Base-by-base conservation (phyloP, 2,329 filamentous ascomycete species). In the Aschersonia sp. region DNA sequence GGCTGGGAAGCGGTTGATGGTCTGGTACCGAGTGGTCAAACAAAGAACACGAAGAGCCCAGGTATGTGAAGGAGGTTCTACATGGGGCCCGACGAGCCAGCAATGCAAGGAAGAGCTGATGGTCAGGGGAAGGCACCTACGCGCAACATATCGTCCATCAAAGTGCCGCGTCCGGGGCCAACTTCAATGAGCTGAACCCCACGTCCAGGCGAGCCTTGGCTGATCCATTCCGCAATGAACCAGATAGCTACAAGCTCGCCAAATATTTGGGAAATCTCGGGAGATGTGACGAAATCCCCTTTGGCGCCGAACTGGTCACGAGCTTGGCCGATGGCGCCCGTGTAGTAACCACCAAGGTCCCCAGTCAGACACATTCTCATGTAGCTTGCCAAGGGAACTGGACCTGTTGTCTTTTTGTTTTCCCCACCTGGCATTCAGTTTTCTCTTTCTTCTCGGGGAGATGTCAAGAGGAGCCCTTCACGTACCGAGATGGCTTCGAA, bases 321-420 rank as follows among this genome's bases (percentile, higher is more conserved):
- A 28, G 76, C 81, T 51, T 78, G 67, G 6, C 75, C 74, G 43
- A 82, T 74, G 30, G 80, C 78, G 4, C 83, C 78, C 1, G 89
- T 97, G 67, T 98, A 98, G 69, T 98, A 98, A 47, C 92, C 92
- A 50, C 88, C 89, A 40, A 88, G 69, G 51, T 92, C 86, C 9
- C 86, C 85, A 1, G 92, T 98, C 53, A 98, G 78, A 63, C 91
- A 96, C 82, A 97, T 94, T 61, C 92, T 89, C 92, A 98, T 98
- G 65, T 89, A 98, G 47, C 88, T 84, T 4, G 92, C 89, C 51
- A 98, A 77, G 1, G 92, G 87, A 31, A 97, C 81, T 4, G 92
- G 91, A 0, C 92, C 92, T 9, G 92, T 97, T 41, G 84, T 66
- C 69, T 72, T 42, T 40, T 9, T n/a, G 6, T 20, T 5, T 10